Evolutionary conservation across 2,329 filamentous ascomycete genomes (phyloP), one percentile per base, ranked within the genome.

Genomic region (Cercospora zeina): DNA sequence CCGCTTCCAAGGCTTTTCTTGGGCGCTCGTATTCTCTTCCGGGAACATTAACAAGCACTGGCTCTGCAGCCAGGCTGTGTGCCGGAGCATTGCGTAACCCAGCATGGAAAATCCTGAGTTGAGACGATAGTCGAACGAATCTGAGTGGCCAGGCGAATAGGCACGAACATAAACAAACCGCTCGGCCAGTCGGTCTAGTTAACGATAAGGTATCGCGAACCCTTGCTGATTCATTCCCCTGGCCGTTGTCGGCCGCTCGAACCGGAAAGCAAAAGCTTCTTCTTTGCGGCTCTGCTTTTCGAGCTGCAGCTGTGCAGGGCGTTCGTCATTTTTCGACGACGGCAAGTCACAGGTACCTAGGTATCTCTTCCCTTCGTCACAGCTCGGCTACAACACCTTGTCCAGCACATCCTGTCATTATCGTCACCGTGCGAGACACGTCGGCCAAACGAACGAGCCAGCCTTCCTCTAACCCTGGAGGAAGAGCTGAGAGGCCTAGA

Each of bases 381-480:
- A 31, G 14, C 31, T 51, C 49, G 49, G 49, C 49, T 51, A 51
- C 47, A 51, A 24, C 47, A 51, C 49, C 49, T 16, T 5, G 4
- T 45, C 39, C 49, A 51, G 27, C 49, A 16, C 47, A 24, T 30
- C 47, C 24, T 16, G 14, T 30, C 47, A 16, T 45, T 21, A 14
- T 16, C 11, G 11, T 45, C 4, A 2, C 21, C 19, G 42, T 45
- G 19, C 42, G 10, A 51, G 14, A 51, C 24, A 51, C 47, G 47
- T 13, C 47, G 30, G 13, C n/a, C 49, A 19, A 47, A 39, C 36
- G 36, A 50, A 51, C 13, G 49, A 33, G 31, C 14, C 49, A 51
- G 49, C 49, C 54, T 58, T 58, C 54, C 54, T 58, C 54, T 58
- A 2, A 33, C 19, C 16, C 27, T 36, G 16, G 54, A 58, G 54